These are phyloP conservation scores for Thelonectria discophora DNA, from an alignment of 2,329 filamentous ascomycete species.

Conservation along the genomic window DNA sequence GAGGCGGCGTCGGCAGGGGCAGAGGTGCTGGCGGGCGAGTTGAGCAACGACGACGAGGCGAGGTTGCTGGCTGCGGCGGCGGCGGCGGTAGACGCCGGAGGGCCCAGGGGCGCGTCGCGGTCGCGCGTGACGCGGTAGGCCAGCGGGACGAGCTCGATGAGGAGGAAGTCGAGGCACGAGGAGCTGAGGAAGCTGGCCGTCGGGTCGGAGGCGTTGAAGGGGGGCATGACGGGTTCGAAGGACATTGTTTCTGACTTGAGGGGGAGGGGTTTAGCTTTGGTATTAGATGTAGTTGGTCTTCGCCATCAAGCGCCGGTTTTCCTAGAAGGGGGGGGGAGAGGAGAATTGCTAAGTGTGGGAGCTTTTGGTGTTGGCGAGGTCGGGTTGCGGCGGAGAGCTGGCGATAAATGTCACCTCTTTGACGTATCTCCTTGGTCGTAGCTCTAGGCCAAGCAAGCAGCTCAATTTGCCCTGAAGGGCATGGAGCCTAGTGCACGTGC, in stretches of 20 bases:
- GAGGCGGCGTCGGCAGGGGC: slow-evolving; percentile 34
- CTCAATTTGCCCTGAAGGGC: not conserved
- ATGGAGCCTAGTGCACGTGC: slow-evolving; percentile 22
- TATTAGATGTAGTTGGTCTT: not conserved
- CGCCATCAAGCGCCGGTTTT: too few relatives aligned
- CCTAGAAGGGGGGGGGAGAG: not conserved
- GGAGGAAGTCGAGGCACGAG: slow-evolving; percentile 90
- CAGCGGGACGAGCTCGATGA: slow-evolving; percentile 97
- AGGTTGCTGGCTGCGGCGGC: slow-evolving; percentile 27
- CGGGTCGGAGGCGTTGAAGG: slow-evolving; percentile 77
- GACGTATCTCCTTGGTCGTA: not conserved
- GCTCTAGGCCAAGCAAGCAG: slow-evolving; percentile 16
- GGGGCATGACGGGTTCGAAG: slow-evolving; percentile 74
- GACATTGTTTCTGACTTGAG: slow-evolving; percentile 63
- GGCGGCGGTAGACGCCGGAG: slow-evolving; percentile 37
- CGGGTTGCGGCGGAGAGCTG: slow-evolving; percentile 4
- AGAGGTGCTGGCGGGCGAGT: slow-evolving; percentile 29
- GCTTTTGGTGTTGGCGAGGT: not conserved
- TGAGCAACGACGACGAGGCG: slow-evolving; percentile 27
- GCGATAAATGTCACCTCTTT: slow-evolving; percentile 7
- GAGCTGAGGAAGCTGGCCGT: slow-evolving; percentile 79
- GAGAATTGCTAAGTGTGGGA: not conserved
- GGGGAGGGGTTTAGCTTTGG: not conserved
- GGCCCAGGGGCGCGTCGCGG: slow-evolving; percentile 63
- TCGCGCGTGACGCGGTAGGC: slow-evolving; percentile 86